phyloP scores from a whole-genome alignment of 106 monocot genomes.

The Platanthera guangdongensis region DNA sequence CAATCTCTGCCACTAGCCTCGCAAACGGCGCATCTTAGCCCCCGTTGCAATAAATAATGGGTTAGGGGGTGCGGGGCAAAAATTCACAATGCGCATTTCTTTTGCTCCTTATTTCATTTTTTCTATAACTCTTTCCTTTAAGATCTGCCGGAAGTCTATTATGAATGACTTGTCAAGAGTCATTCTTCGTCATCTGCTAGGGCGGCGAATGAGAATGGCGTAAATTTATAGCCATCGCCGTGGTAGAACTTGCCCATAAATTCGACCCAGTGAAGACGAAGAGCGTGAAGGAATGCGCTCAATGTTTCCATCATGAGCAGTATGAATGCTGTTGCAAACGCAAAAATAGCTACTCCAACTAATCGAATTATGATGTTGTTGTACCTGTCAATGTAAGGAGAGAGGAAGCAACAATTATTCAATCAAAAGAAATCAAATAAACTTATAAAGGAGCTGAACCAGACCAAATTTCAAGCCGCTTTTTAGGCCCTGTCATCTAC shows the following conservation, averaged over 20 bases:
- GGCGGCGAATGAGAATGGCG: conserved; percentile 74
- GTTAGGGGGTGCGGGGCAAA: not conserved
- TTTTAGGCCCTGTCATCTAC: not conserved
- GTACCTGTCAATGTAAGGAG: conserved; percentile 44
- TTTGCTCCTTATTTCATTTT: not conserved
- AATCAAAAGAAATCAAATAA: no score
- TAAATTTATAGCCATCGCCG: conserved; percentile 97
- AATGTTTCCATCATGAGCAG: conserved; percentile 97
- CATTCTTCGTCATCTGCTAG: conserved; percentile 63
- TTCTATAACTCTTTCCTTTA: not conserved
- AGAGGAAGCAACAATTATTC: not conserved
- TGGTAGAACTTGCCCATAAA: conserved; percentile 94
- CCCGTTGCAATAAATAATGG: not conserved
- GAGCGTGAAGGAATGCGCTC: conserved; percentile 92
- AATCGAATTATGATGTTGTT: conserved; percentile 64
- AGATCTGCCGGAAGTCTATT: not conserved
- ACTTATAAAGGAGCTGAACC: no score
- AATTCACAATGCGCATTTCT: not conserved
- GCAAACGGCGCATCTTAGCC: not conserved
- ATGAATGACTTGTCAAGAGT: not conserved
- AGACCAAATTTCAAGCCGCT: not conserved
- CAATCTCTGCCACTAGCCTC: not conserved
- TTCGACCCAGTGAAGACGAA: conserved; percentile 99
- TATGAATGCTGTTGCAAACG: conserved; percentile 94
- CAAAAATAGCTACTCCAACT: conserved; percentile 67